Percentiles rank a stretch among this genome's conserved stretches.
These are phyloP conservation scores for Chenopodium formosanum DNA, from an alignment of 148 eudicot genomes.

Conservation along the genomic window DNA sequence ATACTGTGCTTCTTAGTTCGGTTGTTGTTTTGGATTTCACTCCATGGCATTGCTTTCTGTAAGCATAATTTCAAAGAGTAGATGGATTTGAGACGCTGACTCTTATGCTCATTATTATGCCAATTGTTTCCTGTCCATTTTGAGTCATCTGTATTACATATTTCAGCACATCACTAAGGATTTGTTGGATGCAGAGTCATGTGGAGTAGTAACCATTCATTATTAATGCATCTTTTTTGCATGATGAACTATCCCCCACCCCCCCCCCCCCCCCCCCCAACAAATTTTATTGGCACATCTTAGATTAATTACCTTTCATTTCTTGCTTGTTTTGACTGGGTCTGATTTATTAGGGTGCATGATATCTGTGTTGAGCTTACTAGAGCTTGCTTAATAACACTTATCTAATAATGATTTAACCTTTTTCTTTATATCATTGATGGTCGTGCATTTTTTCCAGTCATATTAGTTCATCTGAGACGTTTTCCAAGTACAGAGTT, in stretches of 20 bases:
- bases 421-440: not conserved
- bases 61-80: not conserved
- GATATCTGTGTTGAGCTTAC: not conserved
- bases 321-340: not conserved
- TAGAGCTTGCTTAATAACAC: not conserved
- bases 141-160: not conserved
- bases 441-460: not conserved
- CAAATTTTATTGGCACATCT: not conserved
- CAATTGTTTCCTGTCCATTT: not conserved
- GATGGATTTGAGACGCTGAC: not conserved
- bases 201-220: not conserved
- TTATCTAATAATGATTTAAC: not conserved
- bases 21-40: not conserved
- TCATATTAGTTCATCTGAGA: not conserved
- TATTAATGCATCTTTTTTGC: not conserved
- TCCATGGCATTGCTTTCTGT: not conserved
- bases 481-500: not conserved
- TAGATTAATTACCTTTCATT: not conserved
- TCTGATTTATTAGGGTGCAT: not conserved
- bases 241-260: not conserved
- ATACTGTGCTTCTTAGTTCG: no score
- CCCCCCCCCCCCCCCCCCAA: no score
- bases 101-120: not conserved
- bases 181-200: not conserved
- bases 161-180: not conserved